These are phyloP conservation scores for Arabidopsis suecica DNA, from an alignment of 345 rosid species.

Conservation along the genomic window DNA sequence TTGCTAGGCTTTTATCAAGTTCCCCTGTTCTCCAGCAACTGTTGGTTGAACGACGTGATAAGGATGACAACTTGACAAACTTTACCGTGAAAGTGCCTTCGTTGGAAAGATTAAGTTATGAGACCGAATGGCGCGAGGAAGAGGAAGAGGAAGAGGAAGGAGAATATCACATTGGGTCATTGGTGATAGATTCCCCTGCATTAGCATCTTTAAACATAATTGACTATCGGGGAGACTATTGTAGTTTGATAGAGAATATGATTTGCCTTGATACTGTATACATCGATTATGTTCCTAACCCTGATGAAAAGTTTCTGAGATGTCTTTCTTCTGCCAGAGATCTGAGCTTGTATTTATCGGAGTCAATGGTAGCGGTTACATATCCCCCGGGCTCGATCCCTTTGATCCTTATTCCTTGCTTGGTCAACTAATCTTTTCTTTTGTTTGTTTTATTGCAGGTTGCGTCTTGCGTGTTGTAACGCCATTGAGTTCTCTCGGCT, in stretches of 20 bases:
- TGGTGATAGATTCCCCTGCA: constrained; percentile 22
- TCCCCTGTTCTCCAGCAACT: neutral
- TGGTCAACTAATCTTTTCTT: neutral
- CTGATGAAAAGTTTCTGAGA: neutral
- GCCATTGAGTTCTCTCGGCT: neutral
- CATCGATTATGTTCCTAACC: rapidly evolving
- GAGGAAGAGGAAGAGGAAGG: too few species aligned
- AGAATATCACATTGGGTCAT: neutral
- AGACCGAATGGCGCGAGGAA: too few species aligned
- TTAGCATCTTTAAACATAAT: too few species aligned
- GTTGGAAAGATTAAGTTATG: neutral
- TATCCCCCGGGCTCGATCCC: neutral
- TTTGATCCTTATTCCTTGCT: neutral
- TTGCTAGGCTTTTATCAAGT: constrained; percentile 14
- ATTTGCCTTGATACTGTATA: neutral
- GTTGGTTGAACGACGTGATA: neutral
- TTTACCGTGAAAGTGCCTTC: constrained; percentile 10
- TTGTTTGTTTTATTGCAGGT: neutral
- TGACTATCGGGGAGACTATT: neutral
- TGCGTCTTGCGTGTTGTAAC: neutral
- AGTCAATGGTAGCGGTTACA: neutral
- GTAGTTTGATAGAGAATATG: constrained; percentile 11
- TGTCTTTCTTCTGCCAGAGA: constrained; percentile 6
- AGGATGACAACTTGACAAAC: constrained; percentile 6
- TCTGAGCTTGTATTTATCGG: neutral